A percentile compares a stretch with the other conserved stretches of the same genome.
phyloP scores from a whole-genome alignment of 345 rosid species.

The Bretschneidera sinensis region DNA sequence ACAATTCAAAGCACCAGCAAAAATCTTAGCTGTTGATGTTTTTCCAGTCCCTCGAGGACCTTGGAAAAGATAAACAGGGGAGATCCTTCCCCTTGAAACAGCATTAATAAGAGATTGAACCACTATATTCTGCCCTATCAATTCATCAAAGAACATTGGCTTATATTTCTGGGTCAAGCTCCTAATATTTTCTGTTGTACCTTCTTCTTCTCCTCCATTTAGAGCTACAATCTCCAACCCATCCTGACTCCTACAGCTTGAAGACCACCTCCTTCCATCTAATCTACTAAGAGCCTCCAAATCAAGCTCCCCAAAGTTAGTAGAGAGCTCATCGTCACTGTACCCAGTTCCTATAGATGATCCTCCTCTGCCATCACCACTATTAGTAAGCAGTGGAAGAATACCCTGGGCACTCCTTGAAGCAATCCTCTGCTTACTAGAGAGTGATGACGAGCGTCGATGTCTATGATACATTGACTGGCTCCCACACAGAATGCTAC shows the following conservation, averaged over 20 bases:
- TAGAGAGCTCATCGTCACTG: slow-evolving; percentile 88
- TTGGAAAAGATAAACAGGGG: slow-evolving; percentile 91
- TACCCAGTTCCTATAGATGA: slow-evolving; percentile 67
- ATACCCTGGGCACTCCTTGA: slow-evolving; percentile 64
- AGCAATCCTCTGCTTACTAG: slow-evolving; percentile 45
- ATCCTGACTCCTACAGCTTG: slow-evolving; percentile 88
- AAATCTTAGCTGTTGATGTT: slow-evolving; percentile 82
- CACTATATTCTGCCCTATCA: slow-evolving; percentile 88
- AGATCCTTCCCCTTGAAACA: slow-evolving; percentile 66
- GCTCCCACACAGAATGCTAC: slow-evolving; percentile 74
- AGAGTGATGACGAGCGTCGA: slow-evolving; percentile 40
- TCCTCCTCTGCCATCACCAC: slow-evolving; percentile 62
- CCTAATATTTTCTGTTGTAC: slow-evolving; percentile 50
- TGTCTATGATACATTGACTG: slow-evolving; percentile 54
- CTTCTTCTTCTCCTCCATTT: slow-evolving; percentile 61
- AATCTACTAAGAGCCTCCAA: slow-evolving; percentile 97
- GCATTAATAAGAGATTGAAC: slow-evolving; percentile 81
- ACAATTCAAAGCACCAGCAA: slow-evolving; percentile 86
- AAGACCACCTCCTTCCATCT: slow-evolving; percentile 95
- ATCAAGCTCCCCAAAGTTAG: slow-evolving; percentile 89
- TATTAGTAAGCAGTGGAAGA: slow-evolving; percentile 70
- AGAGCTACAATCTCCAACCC: slow-evolving; percentile 58
- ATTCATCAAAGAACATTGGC: slow-evolving; percentile 75
- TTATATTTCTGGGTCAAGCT: slow-evolving; percentile 87
- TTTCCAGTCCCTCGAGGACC: slow-evolving; percentile 98